These are phyloP conservation scores for Phytophthora foliorum DNA, from an alignment of 352 stramenopile genomes.

Conservation along the genomic window DNA sequence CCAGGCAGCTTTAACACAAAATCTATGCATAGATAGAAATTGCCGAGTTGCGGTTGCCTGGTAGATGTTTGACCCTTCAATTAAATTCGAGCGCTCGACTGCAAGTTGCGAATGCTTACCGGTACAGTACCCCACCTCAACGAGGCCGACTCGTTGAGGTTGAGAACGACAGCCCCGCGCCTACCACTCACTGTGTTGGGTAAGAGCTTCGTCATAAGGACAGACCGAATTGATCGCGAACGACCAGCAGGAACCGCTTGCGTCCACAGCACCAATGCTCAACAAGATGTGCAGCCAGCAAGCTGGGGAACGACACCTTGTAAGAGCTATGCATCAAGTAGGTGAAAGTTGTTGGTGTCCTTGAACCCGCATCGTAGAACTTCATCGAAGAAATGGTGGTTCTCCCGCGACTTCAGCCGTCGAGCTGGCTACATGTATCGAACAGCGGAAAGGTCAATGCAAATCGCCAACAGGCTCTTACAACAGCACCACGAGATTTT, in stretches of 20 bases:
- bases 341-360: no score
- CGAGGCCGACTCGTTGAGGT: no score
- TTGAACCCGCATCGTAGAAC: no score
- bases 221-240: not conserved
- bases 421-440: slow-evolving; percentile 23
- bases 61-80: no score
- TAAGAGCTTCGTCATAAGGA: slow-evolving; percentile 4
- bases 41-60: no score
- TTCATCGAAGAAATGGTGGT: not conserved
- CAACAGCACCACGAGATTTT: slow-evolving; percentile 18
- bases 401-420: not conserved
- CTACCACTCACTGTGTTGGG: slow-evolving; percentile 7
- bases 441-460: slow-evolving; percentile 33
- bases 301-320: no score
- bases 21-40: no score
- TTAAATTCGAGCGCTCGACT: slow-evolving; percentile 1
- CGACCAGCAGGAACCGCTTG: no score
- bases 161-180: not conserved
- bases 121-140: not conserved
- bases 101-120: slow-evolving; percentile 8
- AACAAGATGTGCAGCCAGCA: no score
- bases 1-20: no score
- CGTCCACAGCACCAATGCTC: not conserved
- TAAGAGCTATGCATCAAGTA: no score
- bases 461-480: slow-evolving; percentile 11